Conservation (phyloP, 495 filamentous ascomycete species). For the Penicilliopsis zonata region DNA sequence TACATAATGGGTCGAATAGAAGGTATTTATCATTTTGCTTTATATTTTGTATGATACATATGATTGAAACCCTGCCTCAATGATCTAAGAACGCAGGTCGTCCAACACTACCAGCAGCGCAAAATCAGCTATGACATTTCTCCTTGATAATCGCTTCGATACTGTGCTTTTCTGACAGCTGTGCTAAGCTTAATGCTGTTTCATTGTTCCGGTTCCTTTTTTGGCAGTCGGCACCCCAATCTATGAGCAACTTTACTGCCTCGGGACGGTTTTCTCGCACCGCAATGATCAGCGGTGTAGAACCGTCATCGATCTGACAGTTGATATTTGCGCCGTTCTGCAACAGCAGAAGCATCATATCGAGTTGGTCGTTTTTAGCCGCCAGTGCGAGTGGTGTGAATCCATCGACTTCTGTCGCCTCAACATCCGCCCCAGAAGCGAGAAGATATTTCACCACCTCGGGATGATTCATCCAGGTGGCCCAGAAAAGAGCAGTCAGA, state of each 20-base stretch:
- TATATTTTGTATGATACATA: too few relatives aligned
- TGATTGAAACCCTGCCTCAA: too few relatives aligned
- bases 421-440: slow-evolving; percentile 3
- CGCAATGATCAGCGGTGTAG: slow-evolving; percentile 6
- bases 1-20: too few relatives aligned
- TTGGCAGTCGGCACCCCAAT: slow-evolving; percentile 3
- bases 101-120: too few relatives aligned
- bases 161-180: too few relatives aligned
- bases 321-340: slow-evolving; percentile 12
- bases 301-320: slow-evolving; percentile 4
- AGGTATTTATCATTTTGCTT: too few relatives aligned
- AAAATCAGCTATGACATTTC: too few relatives aligned
- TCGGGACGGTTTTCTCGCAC: not conserved
- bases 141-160: too few relatives aligned
- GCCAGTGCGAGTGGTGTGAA: slow-evolving; percentile 4
- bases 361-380: slow-evolving; percentile 1
- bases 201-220: not conserved
- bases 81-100: too few relatives aligned
- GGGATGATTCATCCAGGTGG: slow-evolving; percentile 20
- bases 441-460: not conserved
- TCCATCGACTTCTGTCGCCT: not conserved
- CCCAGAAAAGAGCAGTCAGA: slow-evolving; percentile 14
- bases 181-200: slow-evolving; percentile 2
- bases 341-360: slow-evolving; percentile 13
- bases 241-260: slow-evolving; percentile 2